Evolutionary conservation across 1,139 yeast genomes (phyloP).

Genomic region (Nakaseomyces kungkrabaensis): DNA sequence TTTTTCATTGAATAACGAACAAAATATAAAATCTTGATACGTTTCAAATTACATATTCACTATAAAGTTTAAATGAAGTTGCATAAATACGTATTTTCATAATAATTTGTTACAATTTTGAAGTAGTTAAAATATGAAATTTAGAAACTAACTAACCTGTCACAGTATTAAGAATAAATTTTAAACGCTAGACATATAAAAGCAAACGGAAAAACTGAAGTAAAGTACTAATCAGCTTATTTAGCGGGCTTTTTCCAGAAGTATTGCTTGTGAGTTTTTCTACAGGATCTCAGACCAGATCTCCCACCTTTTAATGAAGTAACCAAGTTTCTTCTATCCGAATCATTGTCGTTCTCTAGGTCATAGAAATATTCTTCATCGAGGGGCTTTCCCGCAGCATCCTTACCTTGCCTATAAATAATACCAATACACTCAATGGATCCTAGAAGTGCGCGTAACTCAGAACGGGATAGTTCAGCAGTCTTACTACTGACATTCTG

Average conservation of each 20-base stretch:
- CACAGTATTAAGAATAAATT: background rate
- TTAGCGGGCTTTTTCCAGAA: slow-evolving; percentile 66
- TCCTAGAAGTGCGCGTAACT: slow-evolving; percentile 36
- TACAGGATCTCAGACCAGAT: slow-evolving; percentile 72
- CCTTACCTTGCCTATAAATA: slow-evolving; percentile 80
- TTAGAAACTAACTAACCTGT: background rate
- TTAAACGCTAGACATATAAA: background rate
- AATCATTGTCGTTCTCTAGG: slow-evolving; percentile 70
- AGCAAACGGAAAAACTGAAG: background rate
- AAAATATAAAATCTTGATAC: background rate
- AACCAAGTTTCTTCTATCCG: slow-evolving; percentile 58
- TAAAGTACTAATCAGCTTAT: slow-evolving; percentile 4
- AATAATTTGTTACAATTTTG: too few relatives aligned
- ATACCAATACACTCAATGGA: slow-evolving; percentile 56
- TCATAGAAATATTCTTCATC: slow-evolving; percentile 91
- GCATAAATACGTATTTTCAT: too few relatives aligned
- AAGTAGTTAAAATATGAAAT: too few relatives aligned
- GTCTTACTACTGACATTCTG: slow-evolving; percentile 48
- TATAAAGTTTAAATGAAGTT: too few relatives aligned
- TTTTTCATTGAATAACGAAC: background rate
- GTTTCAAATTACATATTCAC: too few relatives aligned
- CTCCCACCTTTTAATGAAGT: slow-evolving; percentile 71
- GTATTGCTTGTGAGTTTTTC: slow-evolving; percentile 89
- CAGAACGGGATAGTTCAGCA: slow-evolving; percentile 36
- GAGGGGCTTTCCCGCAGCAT: slow-evolving; percentile 89